Evolutionary conservation across 163 green algal species (phyloP), one percentile per base, ranked within the genome.

Genomic region (Prototheca stagnorum): DNA sequence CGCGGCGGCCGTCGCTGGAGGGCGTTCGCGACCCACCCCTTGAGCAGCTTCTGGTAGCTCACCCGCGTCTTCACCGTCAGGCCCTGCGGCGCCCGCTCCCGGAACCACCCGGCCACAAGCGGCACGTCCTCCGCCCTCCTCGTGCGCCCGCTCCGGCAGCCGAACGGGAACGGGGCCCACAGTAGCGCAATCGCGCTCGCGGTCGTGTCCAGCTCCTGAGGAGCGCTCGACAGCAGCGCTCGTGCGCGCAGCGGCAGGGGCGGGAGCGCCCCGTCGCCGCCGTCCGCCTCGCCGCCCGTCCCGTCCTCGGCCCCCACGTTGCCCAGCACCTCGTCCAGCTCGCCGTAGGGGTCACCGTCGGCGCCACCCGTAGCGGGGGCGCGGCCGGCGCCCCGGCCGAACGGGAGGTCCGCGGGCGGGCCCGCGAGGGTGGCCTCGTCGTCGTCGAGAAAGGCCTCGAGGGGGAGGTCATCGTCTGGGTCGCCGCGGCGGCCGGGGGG

Each of bases 21-120:
- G 55, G 77, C 48, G 75, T 97, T 98, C 20, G 97, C 74, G 47
- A 99, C 78, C 56, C 84, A 93, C 66, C 82, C 86, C 84, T 99
- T 99, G 14, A 99, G 77, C 65, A 99, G 81, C 81, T 99, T 99
- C 82, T 99, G 91, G 76, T 99, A 99, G 48, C 61, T 84, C 46
- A 99, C 91, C 23, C 90, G 74, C 42, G 97, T 85, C 70, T 96
- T 96, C 37, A 96, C 90, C 2, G 90, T 88, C 67, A 96, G 84
- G 21, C 66, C 63, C 31, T 49, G 56, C 34, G 78, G 78, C 61
- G 84, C 95, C 76, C 93, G 88, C 85, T 95, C 87, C 54, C 84
- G 69, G 72, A 93, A 99, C 91, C 89, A 99, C 17, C 52, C 53
- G 50, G 84, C 83, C 25, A 97, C 82, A 20, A 99, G 73, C 9